These are phyloP conservation scores for Salix suchowensis DNA, from an alignment of 345 rosid species.

Conservation along the genomic window DNA sequence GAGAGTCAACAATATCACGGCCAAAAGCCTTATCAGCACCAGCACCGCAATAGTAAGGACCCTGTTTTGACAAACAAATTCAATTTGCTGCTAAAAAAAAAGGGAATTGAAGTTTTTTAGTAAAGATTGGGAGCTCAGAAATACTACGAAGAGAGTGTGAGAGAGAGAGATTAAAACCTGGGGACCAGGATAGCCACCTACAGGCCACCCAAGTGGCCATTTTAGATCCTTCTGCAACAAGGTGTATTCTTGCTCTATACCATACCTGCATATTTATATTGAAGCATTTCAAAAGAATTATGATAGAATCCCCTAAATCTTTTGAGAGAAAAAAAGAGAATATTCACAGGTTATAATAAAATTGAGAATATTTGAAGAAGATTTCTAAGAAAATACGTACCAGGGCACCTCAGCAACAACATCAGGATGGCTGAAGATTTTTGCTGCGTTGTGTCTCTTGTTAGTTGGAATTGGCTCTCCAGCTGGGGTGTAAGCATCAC, in stretches of 20 bases:
- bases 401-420: conserved; percentile 73
- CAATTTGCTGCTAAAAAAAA: background rate
- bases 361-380: background rate
- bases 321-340: background rate
- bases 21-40: conserved; percentile 29
- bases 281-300: background rate
- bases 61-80: conserved; percentile 2
- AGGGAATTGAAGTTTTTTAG: no score
- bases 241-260: conserved; percentile 94
- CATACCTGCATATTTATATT: conserved; percentile 45
- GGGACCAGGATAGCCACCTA: conserved; percentile 91
- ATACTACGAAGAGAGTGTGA: background rate
- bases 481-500: conserved; percentile 89
- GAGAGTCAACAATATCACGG: conserved; percentile 21
- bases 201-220: conserved; percentile 96
- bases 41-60: conserved; percentile 20
- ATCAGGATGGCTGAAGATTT: conserved; percentile 68
- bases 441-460: conserved; percentile 68
- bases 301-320: background rate
- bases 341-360: background rate
- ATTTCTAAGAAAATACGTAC: conserved; percentile 15
- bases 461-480: conserved; percentile 87
- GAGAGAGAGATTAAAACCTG: background rate
- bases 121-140: background rate
- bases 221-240: conserved; percentile 73